Conservation (phyloP, 768 basidiomycete genomes). For the Leucogyrophana mollusca region DNA sequence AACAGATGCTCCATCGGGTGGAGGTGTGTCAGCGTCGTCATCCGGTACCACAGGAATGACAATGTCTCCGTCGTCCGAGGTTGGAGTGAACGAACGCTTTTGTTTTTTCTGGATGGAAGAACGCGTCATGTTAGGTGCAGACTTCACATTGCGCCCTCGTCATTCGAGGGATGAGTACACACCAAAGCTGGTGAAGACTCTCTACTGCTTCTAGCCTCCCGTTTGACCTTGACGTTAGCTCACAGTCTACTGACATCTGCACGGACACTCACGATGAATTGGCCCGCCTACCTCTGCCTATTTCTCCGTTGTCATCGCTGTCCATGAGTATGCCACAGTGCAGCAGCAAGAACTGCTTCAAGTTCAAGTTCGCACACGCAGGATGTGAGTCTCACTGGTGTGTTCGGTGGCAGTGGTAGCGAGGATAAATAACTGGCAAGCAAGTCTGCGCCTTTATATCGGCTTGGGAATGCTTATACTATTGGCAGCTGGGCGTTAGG, state of each 20-base stretch:
- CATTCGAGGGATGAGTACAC: constrained; percentile 17
- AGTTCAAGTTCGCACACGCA: too few relatives aligned
- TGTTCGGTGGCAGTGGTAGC: too few relatives aligned
- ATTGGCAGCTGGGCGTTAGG: too few relatives aligned
- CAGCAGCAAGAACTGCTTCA: too few relatives aligned
- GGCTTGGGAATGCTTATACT: too few relatives aligned
- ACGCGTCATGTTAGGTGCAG: background rate
- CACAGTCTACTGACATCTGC: background rate
- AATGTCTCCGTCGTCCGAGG: constrained; percentile 48
- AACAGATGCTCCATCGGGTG: constrained; percentile 36
- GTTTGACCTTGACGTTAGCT: constrained; percentile 8
- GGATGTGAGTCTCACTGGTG: too few relatives aligned
- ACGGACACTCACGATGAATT: constrained; percentile 35
- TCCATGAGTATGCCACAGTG: constrained; percentile 1
- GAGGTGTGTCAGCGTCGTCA: constrained; percentile 43
- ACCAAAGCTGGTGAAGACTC: constrained; percentile 53
- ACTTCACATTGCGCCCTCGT: too few relatives aligned
- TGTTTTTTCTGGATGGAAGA: constrained; percentile 34
- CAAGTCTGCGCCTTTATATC: too few relatives aligned
- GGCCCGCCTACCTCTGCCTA: constrained; percentile 30
- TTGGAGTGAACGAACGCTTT: constrained; percentile 51
- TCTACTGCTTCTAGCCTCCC: constrained; percentile 48
- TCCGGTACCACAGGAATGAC: constrained; percentile 37
- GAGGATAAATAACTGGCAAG: too few relatives aligned
- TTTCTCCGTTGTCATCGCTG: constrained; percentile 24